Conservation (phyloP, 768 basidiomycete genomes). For the Xerocomellus amylosporus region DNA sequence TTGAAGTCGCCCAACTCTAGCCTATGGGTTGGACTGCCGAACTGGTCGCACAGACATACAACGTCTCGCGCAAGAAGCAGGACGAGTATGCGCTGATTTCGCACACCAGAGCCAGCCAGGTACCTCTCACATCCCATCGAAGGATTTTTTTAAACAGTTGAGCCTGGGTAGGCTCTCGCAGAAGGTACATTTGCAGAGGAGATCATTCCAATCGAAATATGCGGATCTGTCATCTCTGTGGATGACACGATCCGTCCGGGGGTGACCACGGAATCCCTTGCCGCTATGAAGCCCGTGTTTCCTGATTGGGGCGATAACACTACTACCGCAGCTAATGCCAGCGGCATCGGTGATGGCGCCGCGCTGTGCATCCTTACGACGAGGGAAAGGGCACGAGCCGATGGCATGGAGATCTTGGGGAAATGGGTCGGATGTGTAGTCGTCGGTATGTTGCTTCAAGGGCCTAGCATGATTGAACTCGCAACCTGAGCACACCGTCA, state of each 20-base stretch:
- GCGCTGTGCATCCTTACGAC: conserved; percentile 80
- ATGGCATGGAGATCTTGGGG: conserved; percentile 75
- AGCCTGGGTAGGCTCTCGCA: conserved; percentile 50
- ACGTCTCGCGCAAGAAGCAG: conserved; percentile 76
- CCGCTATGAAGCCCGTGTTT: conserved; percentile 84
- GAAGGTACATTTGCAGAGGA: conserved; percentile 79
- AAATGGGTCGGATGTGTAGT: conserved; percentile 80
- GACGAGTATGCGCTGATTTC: conserved; percentile 89
- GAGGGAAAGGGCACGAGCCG: conserved; percentile 69
- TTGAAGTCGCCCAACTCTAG: conserved; percentile 35
- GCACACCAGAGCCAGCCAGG: conserved; percentile 74
- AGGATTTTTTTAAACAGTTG: background rate
- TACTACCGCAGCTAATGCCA: conserved; percentile 81
- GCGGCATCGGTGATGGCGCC: conserved; percentile 91
- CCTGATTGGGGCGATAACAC: conserved; percentile 68
- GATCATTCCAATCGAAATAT: conserved; percentile 82
- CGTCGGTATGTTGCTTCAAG: conserved; percentile 51
- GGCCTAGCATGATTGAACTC: background rate
- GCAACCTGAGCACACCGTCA: background rate
- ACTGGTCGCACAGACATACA: conserved; percentile 78
- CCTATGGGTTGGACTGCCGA: conserved; percentile 97
- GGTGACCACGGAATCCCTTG: conserved; percentile 73
- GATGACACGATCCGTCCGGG: conserved; percentile 90
- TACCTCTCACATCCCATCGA: conserved; percentile 20
- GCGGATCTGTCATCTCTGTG: conserved; percentile 59